Conservation (phyloP, 2,329 filamentous ascomycete genomes). For the Clarireedia monteithiana region DNA sequence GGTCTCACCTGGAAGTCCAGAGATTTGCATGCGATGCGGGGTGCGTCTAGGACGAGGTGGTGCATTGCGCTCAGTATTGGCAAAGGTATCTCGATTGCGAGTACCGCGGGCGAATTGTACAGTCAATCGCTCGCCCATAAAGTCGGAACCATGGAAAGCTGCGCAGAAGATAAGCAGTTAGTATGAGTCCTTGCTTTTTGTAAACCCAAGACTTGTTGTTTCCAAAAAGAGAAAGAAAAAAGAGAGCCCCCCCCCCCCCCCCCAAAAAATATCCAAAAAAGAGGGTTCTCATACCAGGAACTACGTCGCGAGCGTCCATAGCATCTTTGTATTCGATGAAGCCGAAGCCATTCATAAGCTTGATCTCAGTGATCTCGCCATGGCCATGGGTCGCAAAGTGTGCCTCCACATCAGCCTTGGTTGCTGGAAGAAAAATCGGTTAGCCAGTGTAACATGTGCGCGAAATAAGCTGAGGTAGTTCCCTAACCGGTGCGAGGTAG, state of each 20-base stretch:
- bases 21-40: slow-evolving; percentile 93
- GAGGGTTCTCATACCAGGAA: slow-evolving; percentile 65
- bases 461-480: neutral
- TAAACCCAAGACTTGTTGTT: neutral
- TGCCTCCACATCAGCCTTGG: slow-evolving; percentile 91
- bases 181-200: slow-evolving; percentile 10
- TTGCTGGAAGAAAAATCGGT: slow-evolving; percentile 50
- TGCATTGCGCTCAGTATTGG: slow-evolving; percentile 53
- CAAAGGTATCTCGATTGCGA: slow-evolving; percentile 58
- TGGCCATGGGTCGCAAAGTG: slow-evolving; percentile 95
- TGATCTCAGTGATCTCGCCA: slow-evolving; percentile 97
- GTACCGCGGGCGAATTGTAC: slow-evolving; percentile 96
- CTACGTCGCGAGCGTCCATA: slow-evolving; percentile 96
- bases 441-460: neutral
- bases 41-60: slow-evolving; percentile 85
- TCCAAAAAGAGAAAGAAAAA: neutral
- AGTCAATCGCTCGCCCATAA: slow-evolving; percentile 95
- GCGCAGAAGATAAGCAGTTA: slow-evolving; percentile 19
- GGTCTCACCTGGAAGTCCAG: slow-evolving; percentile 94
- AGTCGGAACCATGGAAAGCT: slow-evolving; percentile 81
- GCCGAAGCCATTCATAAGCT: slow-evolving; percentile 99
- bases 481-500: slow-evolving; percentile 87
- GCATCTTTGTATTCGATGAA: slow-evolving; percentile 99
- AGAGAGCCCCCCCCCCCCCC: too few relatives aligned
- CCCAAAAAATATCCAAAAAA: neutral